phyloP scores from a whole-genome alignment of 2,329 filamentous ascomycete genomes.

The Aspergillus puulaauensis region DNA sequence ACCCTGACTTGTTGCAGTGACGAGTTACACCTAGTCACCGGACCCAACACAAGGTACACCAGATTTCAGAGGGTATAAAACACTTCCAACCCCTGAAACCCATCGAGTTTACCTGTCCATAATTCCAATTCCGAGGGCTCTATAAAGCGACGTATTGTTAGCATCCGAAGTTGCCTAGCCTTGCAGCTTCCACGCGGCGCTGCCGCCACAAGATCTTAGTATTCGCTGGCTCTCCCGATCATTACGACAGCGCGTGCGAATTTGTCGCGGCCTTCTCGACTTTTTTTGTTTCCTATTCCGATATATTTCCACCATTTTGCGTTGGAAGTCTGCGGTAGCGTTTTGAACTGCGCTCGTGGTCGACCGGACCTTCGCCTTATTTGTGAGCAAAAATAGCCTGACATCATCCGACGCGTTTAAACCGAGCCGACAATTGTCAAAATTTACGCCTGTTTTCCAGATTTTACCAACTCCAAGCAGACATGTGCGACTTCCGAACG shows the following conservation, averaged over 20 bases:
- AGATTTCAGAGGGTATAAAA: constrained; percentile 11
- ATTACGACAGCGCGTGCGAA: constrained; percentile 6
- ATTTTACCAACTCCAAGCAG: constrained; percentile 1
- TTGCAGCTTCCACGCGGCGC: constrained; percentile 5
- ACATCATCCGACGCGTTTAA: constrained; percentile 2
- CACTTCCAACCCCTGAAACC: constrained; percentile 3
- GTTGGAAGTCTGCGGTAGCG: background rate
- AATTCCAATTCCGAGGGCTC: background rate
- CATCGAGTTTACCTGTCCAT: background rate
- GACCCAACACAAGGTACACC: background rate
- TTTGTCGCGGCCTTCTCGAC: background rate
- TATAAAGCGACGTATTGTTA: background rate
- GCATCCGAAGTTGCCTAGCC: background rate
- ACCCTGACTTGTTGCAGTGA: constrained; percentile 15
- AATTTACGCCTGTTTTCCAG: background rate
- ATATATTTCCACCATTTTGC: background rate
- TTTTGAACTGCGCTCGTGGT: background rate
- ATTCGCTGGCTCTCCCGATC: background rate
- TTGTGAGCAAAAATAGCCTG: background rate
- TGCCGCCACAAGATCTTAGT: background rate
- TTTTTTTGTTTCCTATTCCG: background rate
- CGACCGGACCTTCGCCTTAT: background rate
- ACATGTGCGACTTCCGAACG: constrained; percentile 10
- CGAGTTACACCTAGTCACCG: background rate
- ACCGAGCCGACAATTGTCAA: background rate